Base-by-base conservation (phyloP, 2,329 filamentous ascomycete genomes). In the Diaporthe destruens region DNA sequence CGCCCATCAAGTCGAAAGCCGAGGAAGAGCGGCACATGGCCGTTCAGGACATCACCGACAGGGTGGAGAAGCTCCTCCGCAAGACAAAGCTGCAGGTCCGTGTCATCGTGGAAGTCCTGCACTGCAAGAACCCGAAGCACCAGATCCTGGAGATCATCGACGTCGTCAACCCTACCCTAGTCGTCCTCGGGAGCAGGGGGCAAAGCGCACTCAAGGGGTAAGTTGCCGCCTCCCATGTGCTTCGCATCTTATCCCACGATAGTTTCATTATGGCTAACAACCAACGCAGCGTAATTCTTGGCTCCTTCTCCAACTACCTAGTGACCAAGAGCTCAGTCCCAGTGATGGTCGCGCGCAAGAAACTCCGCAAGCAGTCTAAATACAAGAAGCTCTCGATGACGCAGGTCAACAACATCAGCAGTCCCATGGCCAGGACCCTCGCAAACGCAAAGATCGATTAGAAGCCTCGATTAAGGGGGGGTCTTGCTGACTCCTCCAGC, bases 121-220 rank as follows among this genome's bases (percentile, higher is more conserved):
- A 98, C 83, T 98, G 96, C 91, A 98, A 98, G 87, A 98, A 94
- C 79, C 95, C 96, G 5, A 96, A 96, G 81, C 95, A 98, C 81
- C 88, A 98, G 85, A 95, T 99, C 75, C 97, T 95, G 0, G 96
- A 98, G 85, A 95, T 98, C 84, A 98, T 99, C 82, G 96, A 99
- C 81, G 90, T 94, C 75, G 89, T 98, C 68, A 93, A 93, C 76
- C 96, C 96, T 6, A 98, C 96, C 1, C 86, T 99, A 73, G 96
- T 98, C 25, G 94, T 99, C 76, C 90, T 98, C 72, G 96, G 96
- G 65, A 98, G 95, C 75, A 89, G 96, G 77, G 96, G 96, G 39
- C 90, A 95, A 75, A 98, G 94, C 81, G 94, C 95, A 55, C 86
- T 99, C 70, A 98, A 98, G 82, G 96, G 95, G 94, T 96, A 86